phyloP scores from a whole-genome alignment of 2,329 filamentous ascomycete genomes.

The Leptodontidium sp. region DNA sequence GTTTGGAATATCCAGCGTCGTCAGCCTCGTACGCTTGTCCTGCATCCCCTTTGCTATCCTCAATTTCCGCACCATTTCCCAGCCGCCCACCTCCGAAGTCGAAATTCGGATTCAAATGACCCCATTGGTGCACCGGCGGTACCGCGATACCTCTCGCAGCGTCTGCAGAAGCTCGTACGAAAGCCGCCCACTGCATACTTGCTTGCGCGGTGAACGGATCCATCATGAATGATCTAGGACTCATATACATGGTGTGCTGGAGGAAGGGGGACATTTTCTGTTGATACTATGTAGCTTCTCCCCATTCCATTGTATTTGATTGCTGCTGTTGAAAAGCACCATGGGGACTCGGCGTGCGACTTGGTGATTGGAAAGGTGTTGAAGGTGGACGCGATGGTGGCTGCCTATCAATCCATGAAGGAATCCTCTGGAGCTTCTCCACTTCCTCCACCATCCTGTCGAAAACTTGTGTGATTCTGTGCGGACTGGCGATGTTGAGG shows the following conservation, averaged over 20 bases:
- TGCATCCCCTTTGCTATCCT: background rate
- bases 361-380: background rate
- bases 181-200: background rate
- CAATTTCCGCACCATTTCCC: background rate
- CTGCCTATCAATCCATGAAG: background rate
- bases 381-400: background rate
- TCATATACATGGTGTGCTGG: background rate
- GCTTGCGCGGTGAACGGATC: background rate
- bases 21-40: no score
- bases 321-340: background rate
- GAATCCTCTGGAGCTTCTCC: background rate
- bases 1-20: no score
- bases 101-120: slow-evolving; percentile 3
- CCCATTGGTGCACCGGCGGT: background rate
- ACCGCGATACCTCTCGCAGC: background rate
- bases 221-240: no score
- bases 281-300: background rate
- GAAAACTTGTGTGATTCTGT: background rate
- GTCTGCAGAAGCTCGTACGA: background rate
- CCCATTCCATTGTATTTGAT: background rate
- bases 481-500: background rate
- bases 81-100: background rate
- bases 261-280: background rate
- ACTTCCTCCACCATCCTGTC: background rate
- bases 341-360: background rate